phyloP scores from a whole-genome alignment of 1,284 basidiomycete species.

The Garcileccinum viscosum region DNA sequence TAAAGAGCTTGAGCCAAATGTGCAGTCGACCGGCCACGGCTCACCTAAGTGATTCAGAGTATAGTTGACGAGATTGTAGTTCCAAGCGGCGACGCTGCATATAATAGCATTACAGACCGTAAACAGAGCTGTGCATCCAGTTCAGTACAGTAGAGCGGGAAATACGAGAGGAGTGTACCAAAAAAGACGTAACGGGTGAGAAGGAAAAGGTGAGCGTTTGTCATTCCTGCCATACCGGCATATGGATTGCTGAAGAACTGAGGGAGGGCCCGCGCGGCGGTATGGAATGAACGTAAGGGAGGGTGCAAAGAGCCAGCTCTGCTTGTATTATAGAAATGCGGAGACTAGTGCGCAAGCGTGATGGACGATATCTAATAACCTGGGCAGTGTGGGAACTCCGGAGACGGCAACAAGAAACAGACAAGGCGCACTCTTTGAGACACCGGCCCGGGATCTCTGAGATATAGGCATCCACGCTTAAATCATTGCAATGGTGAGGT shows the following conservation, averaged over 20 bases:
- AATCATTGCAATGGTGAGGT: slow-evolving; percentile 1
- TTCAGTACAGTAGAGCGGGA: slow-evolving; percentile 15
- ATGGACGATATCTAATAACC: slow-evolving; percentile 11
- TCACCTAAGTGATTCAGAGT: slow-evolving; percentile 39
- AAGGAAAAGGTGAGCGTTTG: slow-evolving; percentile 37
- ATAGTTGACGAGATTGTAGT: slow-evolving; percentile 55
- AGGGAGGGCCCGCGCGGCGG: slow-evolving; percentile 40
- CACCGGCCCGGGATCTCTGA: neutral
- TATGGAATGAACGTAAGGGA: slow-evolving; percentile 12
- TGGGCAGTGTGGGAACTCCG: slow-evolving; percentile 17
- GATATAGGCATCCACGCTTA: neutral
- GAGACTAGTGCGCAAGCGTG: slow-evolving; percentile 13
- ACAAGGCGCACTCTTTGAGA: neutral
- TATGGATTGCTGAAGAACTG: slow-evolving; percentile 27
- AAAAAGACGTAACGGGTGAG: slow-evolving; percentile 56
- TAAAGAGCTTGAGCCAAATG: neutral
- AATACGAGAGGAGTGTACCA: slow-evolving; percentile 40
- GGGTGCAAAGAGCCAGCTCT: slow-evolving; percentile 40
- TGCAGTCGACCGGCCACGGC: slow-evolving; percentile 24
- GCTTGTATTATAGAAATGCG: slow-evolving; percentile 14
- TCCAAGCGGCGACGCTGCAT: slow-evolving; percentile 74
- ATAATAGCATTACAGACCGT: slow-evolving; percentile 69
- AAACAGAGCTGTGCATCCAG: slow-evolving; percentile 54
- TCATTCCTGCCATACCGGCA: slow-evolving; percentile 39
- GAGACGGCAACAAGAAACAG: neutral